phyloP scores from a whole-genome alignment of 129 eudicot species.

The Pittosporum tobira region DNA sequence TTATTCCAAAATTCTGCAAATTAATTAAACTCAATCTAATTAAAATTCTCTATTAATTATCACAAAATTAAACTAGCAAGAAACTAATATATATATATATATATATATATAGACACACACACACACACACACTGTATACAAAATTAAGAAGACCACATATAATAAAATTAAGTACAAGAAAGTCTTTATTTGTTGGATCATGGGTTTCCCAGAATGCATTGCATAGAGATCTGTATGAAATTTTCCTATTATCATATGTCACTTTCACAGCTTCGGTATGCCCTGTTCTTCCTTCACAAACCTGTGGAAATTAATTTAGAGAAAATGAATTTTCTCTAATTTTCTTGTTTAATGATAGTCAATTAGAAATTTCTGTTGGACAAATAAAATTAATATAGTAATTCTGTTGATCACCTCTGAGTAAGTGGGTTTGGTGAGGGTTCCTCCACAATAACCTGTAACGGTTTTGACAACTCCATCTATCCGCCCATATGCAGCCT shows the following conservation, averaged over 20 bases:
- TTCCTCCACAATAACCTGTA: background rate
- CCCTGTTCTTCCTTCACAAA: constrained; percentile 1
- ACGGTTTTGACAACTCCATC: background rate
- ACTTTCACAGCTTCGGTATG: background rate
- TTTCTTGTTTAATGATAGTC: no score
- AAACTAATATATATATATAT: no score
- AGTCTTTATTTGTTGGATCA: background rate
- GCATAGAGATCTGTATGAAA: background rate
- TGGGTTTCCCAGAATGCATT: background rate
- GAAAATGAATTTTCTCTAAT: no score
- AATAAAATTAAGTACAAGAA: background rate
- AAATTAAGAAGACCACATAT: no score
- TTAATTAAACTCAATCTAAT: no score
- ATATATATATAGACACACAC: no score
- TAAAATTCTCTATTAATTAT: no score
- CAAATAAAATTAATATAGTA: background rate
- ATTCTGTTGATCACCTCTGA: background rate
- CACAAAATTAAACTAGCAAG: no score
- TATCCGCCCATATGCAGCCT: background rate
- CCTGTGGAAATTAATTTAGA: background rate
- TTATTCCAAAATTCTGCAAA: background rate
- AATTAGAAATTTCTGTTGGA: background rate
- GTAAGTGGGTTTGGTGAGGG: constrained; percentile 2
- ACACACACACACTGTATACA: no score
- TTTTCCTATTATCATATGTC: background rate